These are phyloP conservation scores for Capillidium rhysosporum DNA, from an alignment of 371 early-diverging fungal genomes.

Conservation along the genomic window DNA sequence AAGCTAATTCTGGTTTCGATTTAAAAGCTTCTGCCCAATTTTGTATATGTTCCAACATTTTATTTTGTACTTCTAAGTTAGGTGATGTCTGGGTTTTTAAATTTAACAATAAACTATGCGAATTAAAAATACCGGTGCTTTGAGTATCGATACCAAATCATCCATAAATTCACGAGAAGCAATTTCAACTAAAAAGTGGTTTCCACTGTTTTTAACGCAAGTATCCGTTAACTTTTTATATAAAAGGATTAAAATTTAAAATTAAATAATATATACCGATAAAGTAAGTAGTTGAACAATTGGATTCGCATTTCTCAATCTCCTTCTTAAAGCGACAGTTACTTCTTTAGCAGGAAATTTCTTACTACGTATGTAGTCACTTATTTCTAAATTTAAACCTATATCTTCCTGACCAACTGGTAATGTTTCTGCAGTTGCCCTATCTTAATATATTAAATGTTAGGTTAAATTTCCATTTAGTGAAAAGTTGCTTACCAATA, in stretches of 20 bases:
- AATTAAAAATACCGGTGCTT: slow-evolving; percentile 21
- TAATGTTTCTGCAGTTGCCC: slow-evolving; percentile 75
- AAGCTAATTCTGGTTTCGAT: slow-evolving; percentile 43
- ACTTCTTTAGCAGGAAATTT: slow-evolving; percentile 58
- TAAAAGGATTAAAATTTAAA: neutral
- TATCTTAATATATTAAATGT: too few relatives aligned
- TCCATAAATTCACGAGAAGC: slow-evolving; percentile 81
- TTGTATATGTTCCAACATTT: slow-evolving; percentile 59
- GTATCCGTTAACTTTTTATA: slow-evolving; percentile 52
- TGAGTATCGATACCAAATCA: slow-evolving; percentile 39
- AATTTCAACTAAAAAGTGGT: slow-evolving; percentile 62
- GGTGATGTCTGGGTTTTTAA: neutral
- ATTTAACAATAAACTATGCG: neutral
- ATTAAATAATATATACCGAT: slow-evolving; percentile 26
- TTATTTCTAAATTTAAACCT: slow-evolving; percentile 59
- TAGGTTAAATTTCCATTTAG: neutral
- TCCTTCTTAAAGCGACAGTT: slow-evolving; percentile 40
- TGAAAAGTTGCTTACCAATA: slow-evolving; percentile 18
- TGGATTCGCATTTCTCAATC: slow-evolving; percentile 70
- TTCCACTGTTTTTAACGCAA: slow-evolving; percentile 86
- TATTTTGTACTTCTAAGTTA: slow-evolving; percentile 25
- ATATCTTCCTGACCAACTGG: slow-evolving; percentile 72
- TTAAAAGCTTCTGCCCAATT: slow-evolving; percentile 72
- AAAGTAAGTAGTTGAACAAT: slow-evolving; percentile 79
- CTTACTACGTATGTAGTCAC: slow-evolving; percentile 79